Evolutionary conservation across 2,329 filamentous ascomycete genomes (phyloP).

Genomic region (Venturia effusa): DNA sequence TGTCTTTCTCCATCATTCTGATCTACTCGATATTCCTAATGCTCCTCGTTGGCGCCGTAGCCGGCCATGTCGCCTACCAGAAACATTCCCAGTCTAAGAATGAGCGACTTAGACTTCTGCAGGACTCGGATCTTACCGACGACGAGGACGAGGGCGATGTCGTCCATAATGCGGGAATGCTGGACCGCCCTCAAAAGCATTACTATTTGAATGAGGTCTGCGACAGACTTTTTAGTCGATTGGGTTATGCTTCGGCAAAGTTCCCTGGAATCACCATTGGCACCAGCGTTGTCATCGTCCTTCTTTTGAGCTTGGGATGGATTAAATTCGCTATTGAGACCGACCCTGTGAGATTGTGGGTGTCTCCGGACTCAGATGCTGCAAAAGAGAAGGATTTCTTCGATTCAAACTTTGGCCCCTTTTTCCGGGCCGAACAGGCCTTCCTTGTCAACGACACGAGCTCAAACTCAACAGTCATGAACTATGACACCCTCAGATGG

Average conservation of each 20-base stretch:
- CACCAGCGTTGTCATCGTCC: conserved; percentile 63
- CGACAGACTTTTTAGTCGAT: conserved; percentile 65
- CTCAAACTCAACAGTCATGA: conserved; percentile 64
- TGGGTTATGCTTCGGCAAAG: conserved; percentile 70
- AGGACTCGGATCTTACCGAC: conserved; percentile 73
- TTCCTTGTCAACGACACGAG: conserved; percentile 85
- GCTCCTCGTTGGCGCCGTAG: conserved; percentile 52
- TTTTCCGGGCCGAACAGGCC: conserved; percentile 86
- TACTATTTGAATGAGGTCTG: conserved; percentile 79
- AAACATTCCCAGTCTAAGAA: conserved; percentile 64
- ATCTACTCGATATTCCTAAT: conserved; percentile 69
- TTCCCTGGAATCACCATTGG: conserved; percentile 79
- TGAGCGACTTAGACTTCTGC: conserved; percentile 75
- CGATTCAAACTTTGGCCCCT: conserved; percentile 85
- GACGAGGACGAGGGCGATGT: conserved; percentile 90
- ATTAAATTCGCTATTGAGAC: conserved; percentile 79
- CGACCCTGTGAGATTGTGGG: conserved; percentile 87
- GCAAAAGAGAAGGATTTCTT: conserved; percentile 92
- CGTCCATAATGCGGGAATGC: conserved; percentile 62
- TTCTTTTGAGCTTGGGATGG: conserved; percentile 77
- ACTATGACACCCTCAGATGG: conserved; percentile 81
- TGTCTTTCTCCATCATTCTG: conserved; percentile 86
- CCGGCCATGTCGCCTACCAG: conserved; percentile 65
- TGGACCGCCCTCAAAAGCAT: conserved; percentile 65
- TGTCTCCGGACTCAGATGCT: conserved; percentile 84